Conservation (phyloP, 192 early-diverging fungal genomes). For the Mortierella hygrophila region DNA sequence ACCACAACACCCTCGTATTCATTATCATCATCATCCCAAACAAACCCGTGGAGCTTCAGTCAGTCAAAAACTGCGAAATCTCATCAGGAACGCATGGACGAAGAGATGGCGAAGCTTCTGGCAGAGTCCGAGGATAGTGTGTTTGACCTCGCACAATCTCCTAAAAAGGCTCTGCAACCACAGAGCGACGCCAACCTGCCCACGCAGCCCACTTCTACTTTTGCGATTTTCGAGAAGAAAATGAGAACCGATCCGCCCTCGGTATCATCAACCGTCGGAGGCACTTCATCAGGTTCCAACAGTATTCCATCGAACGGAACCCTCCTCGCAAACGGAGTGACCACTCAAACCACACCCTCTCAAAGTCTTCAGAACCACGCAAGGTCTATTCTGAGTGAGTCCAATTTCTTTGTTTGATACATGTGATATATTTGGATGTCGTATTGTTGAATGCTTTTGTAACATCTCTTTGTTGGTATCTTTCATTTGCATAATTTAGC, state of each 20-base stretch:
- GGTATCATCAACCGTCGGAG: background rate
- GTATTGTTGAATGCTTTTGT: background rate
- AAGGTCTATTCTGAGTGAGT: background rate
- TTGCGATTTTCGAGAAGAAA: constrained; percentile 33
- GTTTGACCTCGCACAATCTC: constrained; percentile 30
- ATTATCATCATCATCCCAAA: background rate
- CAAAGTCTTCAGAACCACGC: background rate
- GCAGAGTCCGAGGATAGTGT: constrained; percentile 30
- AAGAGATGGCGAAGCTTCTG: constrained; percentile 47
- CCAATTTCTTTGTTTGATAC: background rate
- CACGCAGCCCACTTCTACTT: constrained; percentile 9
- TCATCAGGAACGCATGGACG: constrained; percentile 43
- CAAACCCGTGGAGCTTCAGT: background rate
- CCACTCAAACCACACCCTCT: background rate
- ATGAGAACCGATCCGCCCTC: background rate
- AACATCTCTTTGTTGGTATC: background rate
- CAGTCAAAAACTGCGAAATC: constrained; percentile 34
- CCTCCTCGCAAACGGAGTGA: background rate
- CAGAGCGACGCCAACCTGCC: background rate
- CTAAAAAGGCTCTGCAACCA: background rate
- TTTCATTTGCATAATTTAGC: constrained; percentile 1
- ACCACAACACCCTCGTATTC: background rate
- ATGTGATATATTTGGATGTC: too few species aligned
- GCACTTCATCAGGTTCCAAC: background rate
- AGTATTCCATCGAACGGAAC: background rate